A percentile compares a stretch with the other conserved stretches of the same genome.
phyloP scores from a whole-genome alignment of 345 rosid species.

The Erodium maritimum region DNA sequence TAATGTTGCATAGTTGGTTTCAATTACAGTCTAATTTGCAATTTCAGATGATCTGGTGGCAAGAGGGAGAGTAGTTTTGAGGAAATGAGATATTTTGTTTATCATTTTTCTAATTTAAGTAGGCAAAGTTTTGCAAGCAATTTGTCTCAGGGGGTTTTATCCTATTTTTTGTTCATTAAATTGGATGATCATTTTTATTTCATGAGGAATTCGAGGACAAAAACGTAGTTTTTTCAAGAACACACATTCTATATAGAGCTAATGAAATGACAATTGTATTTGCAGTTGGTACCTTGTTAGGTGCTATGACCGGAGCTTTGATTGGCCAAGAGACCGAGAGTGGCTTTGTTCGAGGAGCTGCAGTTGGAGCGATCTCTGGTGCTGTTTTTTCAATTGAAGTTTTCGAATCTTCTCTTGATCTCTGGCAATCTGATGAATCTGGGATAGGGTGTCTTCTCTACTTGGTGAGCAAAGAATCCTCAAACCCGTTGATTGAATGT shows the following conservation, averaged over 20 bases:
- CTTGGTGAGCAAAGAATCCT: conserved; percentile 44
- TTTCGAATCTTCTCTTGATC: conserved; percentile 88
- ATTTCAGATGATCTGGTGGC: not conserved
- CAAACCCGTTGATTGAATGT: not conserved
- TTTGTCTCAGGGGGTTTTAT: too few relatives aligned
- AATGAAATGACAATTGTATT: conserved; percentile 6
- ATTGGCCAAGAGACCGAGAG: conserved; percentile 99
- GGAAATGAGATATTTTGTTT: too few relatives aligned
- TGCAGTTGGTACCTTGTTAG: conserved; percentile 92
- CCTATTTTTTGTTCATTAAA: not conserved
- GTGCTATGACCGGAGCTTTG: conserved; percentile 96
- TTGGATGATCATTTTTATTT: too few relatives aligned
- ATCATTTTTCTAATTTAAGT: not conserved
- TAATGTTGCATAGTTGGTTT: not conserved
- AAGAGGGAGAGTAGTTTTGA: too few relatives aligned
- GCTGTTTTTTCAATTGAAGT: conserved; percentile 99
- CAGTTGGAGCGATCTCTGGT: conserved; percentile 96
- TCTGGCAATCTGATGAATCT: conserved; percentile 93
- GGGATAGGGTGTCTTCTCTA: conserved; percentile 82
- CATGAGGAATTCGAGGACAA: conserved; percentile 1
- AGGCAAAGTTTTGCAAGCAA: too few relatives aligned
- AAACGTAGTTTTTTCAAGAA: not conserved
- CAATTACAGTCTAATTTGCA: not conserved
- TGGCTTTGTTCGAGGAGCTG: conserved; percentile 95
- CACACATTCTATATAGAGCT: not conserved